These are phyloP conservation scores for Daldinia caldariorum DNA, from an alignment of 495 filamentous ascomycete species.

Conservation along the genomic window DNA sequence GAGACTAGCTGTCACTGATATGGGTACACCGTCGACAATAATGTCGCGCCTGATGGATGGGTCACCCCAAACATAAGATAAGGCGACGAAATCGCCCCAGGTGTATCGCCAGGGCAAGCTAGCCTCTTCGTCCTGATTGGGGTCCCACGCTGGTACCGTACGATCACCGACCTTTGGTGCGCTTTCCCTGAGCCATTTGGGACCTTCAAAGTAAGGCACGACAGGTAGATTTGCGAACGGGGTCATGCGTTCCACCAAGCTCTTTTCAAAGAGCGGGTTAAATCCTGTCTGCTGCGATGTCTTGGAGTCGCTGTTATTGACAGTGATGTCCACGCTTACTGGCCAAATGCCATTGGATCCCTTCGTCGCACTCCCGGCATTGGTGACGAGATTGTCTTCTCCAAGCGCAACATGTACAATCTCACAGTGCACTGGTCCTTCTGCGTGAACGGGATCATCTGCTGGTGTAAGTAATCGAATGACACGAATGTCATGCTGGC, in stretches of 20 bases:
- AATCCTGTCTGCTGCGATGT: constrained; percentile 16
- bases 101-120: constrained; percentile 29
- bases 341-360: neutral
- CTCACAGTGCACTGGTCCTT: neutral
- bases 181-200: constrained; percentile 9
- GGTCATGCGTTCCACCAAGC: constrained; percentile 13
- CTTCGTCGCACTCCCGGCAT: neutral
- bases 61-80: constrained; percentile 31
- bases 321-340: neutral
- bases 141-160: constrained; percentile 19
- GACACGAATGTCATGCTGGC: constrained; percentile 26
- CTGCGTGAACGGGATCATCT: constrained; percentile 22
- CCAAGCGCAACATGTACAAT: neutral
- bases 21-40: constrained; percentile 5
- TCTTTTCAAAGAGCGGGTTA: constrained; percentile 19
- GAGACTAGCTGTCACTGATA: constrained; percentile 20
- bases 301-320: constrained; percentile 7
- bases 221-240: constrained; percentile 13
- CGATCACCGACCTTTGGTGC: constrained; percentile 8
- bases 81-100: constrained; percentile 30
- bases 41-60: constrained; percentile 6
- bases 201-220: constrained; percentile 4
- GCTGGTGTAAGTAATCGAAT: constrained; percentile 24
- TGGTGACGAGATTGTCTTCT: neutral
- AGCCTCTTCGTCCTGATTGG: constrained; percentile 21